Evolutionary conservation across 306 rosid species (phyloP).

Genomic region (Prunus salicina): DNA sequence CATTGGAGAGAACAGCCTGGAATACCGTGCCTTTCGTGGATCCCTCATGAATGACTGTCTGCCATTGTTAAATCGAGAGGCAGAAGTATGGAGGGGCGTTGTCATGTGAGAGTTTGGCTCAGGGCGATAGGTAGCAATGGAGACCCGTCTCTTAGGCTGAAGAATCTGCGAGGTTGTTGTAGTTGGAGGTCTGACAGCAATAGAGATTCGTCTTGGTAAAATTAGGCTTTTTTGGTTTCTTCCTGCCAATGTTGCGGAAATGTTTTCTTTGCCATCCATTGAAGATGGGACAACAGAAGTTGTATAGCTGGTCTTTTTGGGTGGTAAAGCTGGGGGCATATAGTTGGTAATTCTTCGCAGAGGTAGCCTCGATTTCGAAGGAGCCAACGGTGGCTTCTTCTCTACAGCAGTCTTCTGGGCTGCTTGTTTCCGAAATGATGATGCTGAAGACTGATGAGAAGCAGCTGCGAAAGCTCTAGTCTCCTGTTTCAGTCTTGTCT

Average conservation of each 20-base stretch:
- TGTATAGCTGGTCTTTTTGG: conserved; percentile 28
- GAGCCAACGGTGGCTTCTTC: conserved; percentile 81
- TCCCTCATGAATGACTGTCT: conserved; percentile 47
- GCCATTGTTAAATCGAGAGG: conserved; percentile 41
- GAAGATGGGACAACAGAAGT: conserved; percentile 24
- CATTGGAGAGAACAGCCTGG: conserved; percentile 71
- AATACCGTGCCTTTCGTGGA: conserved; percentile 60
- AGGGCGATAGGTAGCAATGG: conserved; percentile 65
- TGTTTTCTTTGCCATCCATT: conserved; percentile 67
- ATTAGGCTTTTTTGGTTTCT: conserved; percentile 28
- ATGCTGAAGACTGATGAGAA: conserved; percentile 47
- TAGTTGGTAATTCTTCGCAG: conserved; percentile 62
- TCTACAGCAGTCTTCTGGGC: conserved; percentile 34
- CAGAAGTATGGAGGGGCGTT: conserved; percentile 67
- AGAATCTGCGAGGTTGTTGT: conserved; percentile 23
- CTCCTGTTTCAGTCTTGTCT: conserved; percentile 74
- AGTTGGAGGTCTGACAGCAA: conserved; percentile 53
- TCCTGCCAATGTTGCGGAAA: conserved; percentile 30
- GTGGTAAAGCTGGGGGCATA: conserved; percentile 52
- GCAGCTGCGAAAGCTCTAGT: conserved; percentile 60
- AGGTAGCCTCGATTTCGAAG: conserved; percentile 67
- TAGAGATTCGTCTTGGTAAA: conserved; percentile 61
- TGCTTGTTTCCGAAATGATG: conserved; percentile 31
- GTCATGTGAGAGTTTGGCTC: conserved; percentile 52
- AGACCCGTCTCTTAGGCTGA: conserved; percentile 86